Conservation (phyloP, 2,329 filamentous ascomycete species). For the Chalara sp. region DNA sequence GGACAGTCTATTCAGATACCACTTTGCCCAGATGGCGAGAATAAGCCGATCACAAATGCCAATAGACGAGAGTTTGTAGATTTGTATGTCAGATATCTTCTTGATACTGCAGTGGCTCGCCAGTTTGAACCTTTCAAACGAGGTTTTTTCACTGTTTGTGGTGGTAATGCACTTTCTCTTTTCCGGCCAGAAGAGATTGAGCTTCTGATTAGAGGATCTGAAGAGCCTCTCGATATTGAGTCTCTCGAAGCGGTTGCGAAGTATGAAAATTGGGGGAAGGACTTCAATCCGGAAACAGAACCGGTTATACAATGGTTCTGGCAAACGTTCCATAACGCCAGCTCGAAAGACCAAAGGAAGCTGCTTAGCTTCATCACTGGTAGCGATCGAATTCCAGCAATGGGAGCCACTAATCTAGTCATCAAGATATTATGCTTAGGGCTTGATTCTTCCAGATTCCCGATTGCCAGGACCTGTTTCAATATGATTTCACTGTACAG, state of each 20-base stretch:
- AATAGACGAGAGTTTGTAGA: constrained; percentile 86
- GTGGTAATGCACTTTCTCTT: constrained; percentile 77
- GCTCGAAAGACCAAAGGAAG: constrained; percentile 64
- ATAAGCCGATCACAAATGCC: constrained; percentile 69
- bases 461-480: constrained; percentile 86
- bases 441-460: constrained; percentile 67
- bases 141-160: constrained; percentile 88
- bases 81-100: constrained; percentile 70
- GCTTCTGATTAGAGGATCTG: constrained; percentile 75
- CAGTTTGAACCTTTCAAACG: constrained; percentile 93
- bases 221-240: constrained; percentile 73
- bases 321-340: constrained; percentile 65
- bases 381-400: constrained; percentile 83
- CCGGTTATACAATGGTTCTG: constrained; percentile 81
- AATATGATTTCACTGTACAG: constrained; percentile 74
- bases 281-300: constrained; percentile 50
- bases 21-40: constrained; percentile 68
- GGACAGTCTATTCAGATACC: constrained; percentile 60
- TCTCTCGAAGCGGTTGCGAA: constrained; percentile 69
- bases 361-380: constrained; percentile 84
- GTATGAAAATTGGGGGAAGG: constrained; percentile 71
- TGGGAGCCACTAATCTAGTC: constrained; percentile 71
- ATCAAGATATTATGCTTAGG: constrained; percentile 73
- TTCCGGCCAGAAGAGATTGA: constrained; percentile 92
- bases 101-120: constrained; percentile 69